Percentiles rank a stretch among this genome's conserved stretches.
These are phyloP conservation scores for Pseudocercospora cruenta DNA, from an alignment of 2,329 filamentous ascomycete species.

Conservation along the genomic window DNA sequence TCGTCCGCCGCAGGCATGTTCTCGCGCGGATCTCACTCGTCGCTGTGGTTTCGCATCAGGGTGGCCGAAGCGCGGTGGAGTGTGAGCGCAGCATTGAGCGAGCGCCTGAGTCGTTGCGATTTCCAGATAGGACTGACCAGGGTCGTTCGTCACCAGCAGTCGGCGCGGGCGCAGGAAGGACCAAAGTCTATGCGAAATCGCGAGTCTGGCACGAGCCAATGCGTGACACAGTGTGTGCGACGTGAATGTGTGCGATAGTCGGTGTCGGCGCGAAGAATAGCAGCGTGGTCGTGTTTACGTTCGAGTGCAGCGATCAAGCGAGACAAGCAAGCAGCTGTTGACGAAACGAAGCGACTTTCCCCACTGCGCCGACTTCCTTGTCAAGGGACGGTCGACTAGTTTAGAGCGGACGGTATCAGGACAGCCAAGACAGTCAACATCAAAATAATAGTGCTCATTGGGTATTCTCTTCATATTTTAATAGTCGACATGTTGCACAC, in stretches of 20 bases:
- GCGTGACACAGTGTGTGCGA: background rate
- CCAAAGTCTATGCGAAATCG: background rate
- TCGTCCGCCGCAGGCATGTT: constrained; percentile 25
- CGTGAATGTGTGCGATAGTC: background rate
- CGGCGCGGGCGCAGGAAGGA: background rate
- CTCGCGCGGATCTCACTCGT: constrained; percentile 7
- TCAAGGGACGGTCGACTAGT: background rate
- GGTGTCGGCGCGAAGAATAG: background rate
- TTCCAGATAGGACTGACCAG: background rate
- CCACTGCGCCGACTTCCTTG: background rate
- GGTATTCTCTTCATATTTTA: background rate
- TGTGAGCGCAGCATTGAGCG: constrained; percentile 13
- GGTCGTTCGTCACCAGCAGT: background rate
- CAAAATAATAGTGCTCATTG: background rate
- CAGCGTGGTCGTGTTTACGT: background rate
- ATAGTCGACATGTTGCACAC: background rate
- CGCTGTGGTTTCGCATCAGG: constrained; percentile 7
- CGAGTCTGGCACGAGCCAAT: background rate
- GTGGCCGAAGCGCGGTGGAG: constrained; percentile 9
- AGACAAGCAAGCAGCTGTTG: background rate
- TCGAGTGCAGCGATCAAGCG: background rate
- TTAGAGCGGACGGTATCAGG: background rate
- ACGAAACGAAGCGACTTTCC: background rate
- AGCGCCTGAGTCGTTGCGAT: background rate
- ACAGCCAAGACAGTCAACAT: background rate